Conservation (phyloP, 2,329 filamentous ascomycete genomes). For the Paecilomyces sp. region DNA sequence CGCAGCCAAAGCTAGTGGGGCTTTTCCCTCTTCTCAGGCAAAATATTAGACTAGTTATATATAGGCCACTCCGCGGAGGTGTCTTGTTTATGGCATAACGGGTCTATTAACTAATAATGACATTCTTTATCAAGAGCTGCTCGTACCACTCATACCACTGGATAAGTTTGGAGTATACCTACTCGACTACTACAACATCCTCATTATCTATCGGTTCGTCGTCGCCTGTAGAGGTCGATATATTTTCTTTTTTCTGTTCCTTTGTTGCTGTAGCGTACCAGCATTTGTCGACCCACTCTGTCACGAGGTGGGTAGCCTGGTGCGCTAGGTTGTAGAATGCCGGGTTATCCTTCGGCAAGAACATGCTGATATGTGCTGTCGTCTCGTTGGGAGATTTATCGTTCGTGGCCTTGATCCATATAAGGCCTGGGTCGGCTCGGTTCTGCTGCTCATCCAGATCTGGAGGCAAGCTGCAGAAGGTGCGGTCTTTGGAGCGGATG, state of each 20-base stretch:
- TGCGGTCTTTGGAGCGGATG: conserved; percentile 55
- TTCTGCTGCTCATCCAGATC: conserved; percentile 30
- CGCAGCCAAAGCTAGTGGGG: too few species aligned
- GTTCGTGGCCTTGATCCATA: conserved; percentile 68
- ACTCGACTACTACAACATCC: conserved; percentile 28
- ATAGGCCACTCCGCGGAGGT: too few species aligned
- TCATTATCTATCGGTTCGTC: conserved; percentile 24
- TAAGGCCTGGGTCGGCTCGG: conserved; percentile 34
- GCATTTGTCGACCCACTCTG: conserved; percentile 31
- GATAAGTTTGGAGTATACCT: neutral
- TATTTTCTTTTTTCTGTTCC: neutral
- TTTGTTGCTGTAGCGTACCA: conserved; percentile 28
- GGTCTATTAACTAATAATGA: neutral
- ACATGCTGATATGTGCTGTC: conserved; percentile 61
- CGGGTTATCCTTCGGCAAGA: conserved; percentile 36
- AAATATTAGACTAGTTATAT: too few species aligned
- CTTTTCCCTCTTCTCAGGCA: too few species aligned
- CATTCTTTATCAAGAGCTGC: neutral
- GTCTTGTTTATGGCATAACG: neutral
- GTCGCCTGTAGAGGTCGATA: conserved; percentile 4
- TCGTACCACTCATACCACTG: neutral
- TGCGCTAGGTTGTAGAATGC: conserved; percentile 34
- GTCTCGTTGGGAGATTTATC: conserved; percentile 73
- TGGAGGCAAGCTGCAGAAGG: conserved; percentile 78
- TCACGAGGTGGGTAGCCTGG: conserved; percentile 30